A percentile compares a stretch with the other conserved stretches of the same genome.
Conservation (phyloP, 768 basidiomycete genomes). For the Leucocoprinus birnbaumii region DNA sequence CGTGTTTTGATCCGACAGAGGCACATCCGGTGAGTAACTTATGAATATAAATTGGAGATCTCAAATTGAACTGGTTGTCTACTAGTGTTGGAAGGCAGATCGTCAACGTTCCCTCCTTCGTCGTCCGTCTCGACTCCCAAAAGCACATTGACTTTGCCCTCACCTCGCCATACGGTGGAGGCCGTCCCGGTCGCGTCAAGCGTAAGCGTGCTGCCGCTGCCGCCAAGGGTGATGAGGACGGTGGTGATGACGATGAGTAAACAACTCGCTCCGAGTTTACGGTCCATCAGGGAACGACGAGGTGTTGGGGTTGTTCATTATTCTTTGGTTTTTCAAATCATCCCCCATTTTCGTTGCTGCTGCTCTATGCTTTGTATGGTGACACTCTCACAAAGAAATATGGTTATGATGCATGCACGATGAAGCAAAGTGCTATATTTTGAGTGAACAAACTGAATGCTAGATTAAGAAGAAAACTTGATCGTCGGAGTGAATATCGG, state of each 20-base stretch:
- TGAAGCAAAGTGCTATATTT: not conserved
- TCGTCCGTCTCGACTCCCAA: slow-evolving; percentile 98
- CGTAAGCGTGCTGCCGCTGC: slow-evolving; percentile 95
- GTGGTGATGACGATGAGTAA: slow-evolving; percentile 84
- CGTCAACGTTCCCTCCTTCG: slow-evolving; percentile 97
- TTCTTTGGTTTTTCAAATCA: not conserved
- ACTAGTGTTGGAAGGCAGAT: slow-evolving; percentile 95
- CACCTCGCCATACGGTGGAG: slow-evolving; percentile 95
- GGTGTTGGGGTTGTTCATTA: not conserved
- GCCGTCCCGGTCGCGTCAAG: slow-evolving; percentile 94
- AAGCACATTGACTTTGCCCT: slow-evolving; percentile 99
- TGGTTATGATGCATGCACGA: slow-evolving; percentile 7
- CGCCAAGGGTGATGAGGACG: slow-evolving; percentile 88
- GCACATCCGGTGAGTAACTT: slow-evolving; percentile 83
- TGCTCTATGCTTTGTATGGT: slow-evolving; percentile 7
- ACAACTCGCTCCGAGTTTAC: slow-evolving; percentile 14
- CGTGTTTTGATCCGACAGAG: slow-evolving; percentile 97
- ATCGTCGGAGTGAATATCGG: slow-evolving; percentile 56
- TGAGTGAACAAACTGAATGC: too few species aligned
- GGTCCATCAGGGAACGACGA: slow-evolving; percentile 17
- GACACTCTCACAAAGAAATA: slow-evolving; percentile 3
- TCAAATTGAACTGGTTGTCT: not conserved
- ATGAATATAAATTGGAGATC: not conserved
- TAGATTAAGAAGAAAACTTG: not conserved
- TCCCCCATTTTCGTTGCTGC: not conserved